Percentiles rank a stretch among this genome's conserved stretches.
Evolutionary conservation across 768 basidiomycete genomes (phyloP).

Genomic region (Phaeotremella fagi): DNA sequence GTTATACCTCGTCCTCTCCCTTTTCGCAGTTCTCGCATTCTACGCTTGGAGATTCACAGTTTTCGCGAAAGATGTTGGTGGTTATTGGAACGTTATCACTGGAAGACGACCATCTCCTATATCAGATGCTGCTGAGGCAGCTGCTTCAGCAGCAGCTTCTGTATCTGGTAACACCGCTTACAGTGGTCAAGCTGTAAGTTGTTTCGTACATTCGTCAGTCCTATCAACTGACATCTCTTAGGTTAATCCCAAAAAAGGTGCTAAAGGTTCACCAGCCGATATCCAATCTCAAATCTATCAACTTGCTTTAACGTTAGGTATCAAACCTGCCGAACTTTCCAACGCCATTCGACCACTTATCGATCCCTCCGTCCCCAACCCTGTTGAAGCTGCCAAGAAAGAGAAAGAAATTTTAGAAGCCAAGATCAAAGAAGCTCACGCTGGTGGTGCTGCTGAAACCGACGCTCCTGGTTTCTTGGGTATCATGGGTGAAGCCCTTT

Average conservation of each 20-base stretch:
- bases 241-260: background rate
- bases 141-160: slow-evolving; percentile 13
- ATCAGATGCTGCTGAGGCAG: slow-evolving; percentile 10
- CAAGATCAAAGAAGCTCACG: slow-evolving; percentile 21
- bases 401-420: slow-evolving; percentile 34
- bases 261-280: slow-evolving; percentile 6
- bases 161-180: slow-evolving; percentile 10
- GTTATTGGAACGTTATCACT: slow-evolving; percentile 47
- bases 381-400: slow-evolving; percentile 37
- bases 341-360: slow-evolving; percentile 44
- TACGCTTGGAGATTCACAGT: slow-evolving; percentile 46
- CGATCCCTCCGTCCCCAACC: slow-evolving; percentile 46
- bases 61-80: slow-evolving; percentile 43
- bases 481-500: slow-evolving; percentile 42
- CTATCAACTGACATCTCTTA: background rate
- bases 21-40: slow-evolving; percentile 35
- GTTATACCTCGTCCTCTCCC: slow-evolving; percentile 39
- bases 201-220: background rate
- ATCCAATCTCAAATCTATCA: slow-evolving; percentile 43
- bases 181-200: slow-evolving; percentile 13
- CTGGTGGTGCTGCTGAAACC: slow-evolving; percentile 66
- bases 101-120: slow-evolving; percentile 21
- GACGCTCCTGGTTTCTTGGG: slow-evolving; percentile 56
- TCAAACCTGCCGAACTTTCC: slow-evolving; percentile 44
- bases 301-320: slow-evolving; percentile 40